phyloP scores from a whole-genome alignment of 1,284 basidiomycete species.

The Leucoagaricus sp. region DNA sequence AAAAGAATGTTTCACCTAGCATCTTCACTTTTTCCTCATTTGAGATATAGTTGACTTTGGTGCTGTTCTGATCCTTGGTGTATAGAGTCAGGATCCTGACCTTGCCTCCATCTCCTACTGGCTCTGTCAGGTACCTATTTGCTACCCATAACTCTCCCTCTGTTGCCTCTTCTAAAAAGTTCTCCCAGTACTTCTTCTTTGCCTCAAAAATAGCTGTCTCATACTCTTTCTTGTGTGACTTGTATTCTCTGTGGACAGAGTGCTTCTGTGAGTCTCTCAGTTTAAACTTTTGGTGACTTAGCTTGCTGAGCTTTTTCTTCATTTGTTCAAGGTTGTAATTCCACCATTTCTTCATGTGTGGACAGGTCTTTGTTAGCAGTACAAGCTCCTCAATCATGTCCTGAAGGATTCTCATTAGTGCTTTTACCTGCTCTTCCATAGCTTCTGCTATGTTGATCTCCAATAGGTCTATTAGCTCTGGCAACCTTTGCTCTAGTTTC shows the following conservation, averaged over 20 bases:
- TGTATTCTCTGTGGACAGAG: conserved; percentile 18
- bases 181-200: conserved; percentile 29
- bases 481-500: background rate
- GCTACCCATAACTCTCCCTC: conserved; percentile 28
- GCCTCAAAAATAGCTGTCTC: conserved; percentile 20
- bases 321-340: background rate
- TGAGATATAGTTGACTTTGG: background rate
- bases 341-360: conserved; percentile 8
- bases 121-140: conserved; percentile 25
- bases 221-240: conserved; percentile 20
- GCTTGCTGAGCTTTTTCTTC: background rate
- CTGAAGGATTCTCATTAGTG: background rate
- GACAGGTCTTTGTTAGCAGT: background rate
- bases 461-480: too few relatives aligned
- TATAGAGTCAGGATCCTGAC: conserved; percentile 28
- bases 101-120: conserved; percentile 24
- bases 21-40: conserved; percentile 22
- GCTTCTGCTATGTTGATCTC: background rate
- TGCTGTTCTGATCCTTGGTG: background rate
- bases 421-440: background rate
- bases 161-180: conserved; percentile 27
- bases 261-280: conserved; percentile 20
- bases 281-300: conserved; percentile 1
- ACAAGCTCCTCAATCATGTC: background rate
- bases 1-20: conserved; percentile 22